Base-by-base conservation (phyloP, 352 stramenopile species). In the Globisporangium perplexum region DNA sequence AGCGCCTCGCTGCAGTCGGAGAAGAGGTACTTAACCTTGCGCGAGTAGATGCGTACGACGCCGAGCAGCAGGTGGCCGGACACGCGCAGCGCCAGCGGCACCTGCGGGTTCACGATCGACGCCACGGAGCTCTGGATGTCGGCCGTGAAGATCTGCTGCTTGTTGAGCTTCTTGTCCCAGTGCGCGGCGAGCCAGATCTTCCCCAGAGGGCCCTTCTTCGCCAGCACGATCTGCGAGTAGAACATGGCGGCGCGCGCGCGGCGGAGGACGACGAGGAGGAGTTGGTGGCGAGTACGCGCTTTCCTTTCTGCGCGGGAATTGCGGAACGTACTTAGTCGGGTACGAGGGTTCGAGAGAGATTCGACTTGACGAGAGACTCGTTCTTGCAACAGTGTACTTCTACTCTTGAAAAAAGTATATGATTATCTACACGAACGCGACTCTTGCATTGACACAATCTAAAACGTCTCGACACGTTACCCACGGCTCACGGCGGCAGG, bases 161-260 rank as follows among this genome's bases (percentile, higher is more conserved):
- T 98, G 61, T 87, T 98, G 28, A 99, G 79, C 77, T 99, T 99
- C 81, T 99, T 99, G 80, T 99, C 97, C 91, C 93, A 99, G 72
- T 99, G 97, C 28, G 97, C 97, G 17, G 97, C 97, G 28, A 99
- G 83, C 94, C 97, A 99, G 52, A 99, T 97, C 74, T 99, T 99
- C 48, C 96, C 96, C 39, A 99, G 74, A 24, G 97, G 96, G 1
- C 97, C 97, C 68, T 99, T 99, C 83, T 99, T 99, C 50, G 96
- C 96, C 26, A 99, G 78, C 66, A 99, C 98, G 55, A 98, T 95
- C 92, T 98, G 94, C 44, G 96, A 99, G 82, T 99, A 99, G 69
- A 99, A 99, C 97, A 99, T 99, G 31, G 55, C 20, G 43, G 5
- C 30, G 30, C 3, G n/a, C n/a, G n/a, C n/a, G n/a, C n/a, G n/a